Conservation (phyloP, 2,329 filamentous ascomycete species). For the Ophiostoma quercus region DNA sequence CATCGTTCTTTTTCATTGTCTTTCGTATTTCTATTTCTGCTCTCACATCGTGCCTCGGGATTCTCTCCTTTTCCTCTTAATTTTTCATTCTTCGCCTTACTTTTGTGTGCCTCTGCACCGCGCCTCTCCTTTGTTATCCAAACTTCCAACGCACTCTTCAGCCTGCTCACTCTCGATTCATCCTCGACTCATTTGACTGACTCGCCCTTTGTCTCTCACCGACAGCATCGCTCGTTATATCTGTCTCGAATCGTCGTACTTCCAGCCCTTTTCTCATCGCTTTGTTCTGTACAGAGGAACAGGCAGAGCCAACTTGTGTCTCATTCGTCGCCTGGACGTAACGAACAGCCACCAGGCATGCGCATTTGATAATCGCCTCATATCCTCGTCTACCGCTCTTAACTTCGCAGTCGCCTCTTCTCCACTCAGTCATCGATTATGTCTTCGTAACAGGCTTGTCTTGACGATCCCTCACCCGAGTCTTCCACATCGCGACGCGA, state of each 20-base stretch:
- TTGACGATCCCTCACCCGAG: not conserved
- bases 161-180: not conserved
- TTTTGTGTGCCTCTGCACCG: conserved; percentile 20
- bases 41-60: not conserved
- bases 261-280: not conserved
- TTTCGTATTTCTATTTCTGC: conserved; percentile 3
- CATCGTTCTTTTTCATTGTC: not conserved
- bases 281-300: not conserved
- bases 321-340: not conserved
- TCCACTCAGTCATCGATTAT: conserved; percentile 8
- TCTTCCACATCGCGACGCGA: conserved; percentile 10
- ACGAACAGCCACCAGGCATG: not conserved
- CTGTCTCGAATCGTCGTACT: not conserved
- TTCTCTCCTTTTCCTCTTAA: not conserved
- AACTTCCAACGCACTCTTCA: conserved; percentile 7
- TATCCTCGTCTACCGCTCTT: not conserved
- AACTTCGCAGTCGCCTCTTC: not conserved
- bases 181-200: not conserved
- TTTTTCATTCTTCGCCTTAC: conserved; percentile 3
- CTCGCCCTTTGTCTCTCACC: not conserved
- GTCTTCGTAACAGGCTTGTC: conserved; percentile 12
- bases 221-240: not conserved
- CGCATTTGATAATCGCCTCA: not conserved
- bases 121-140: conserved; percentile 22
- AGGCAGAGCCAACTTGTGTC: conserved; percentile 1